Conservation (phyloP, 73 alveolate genomes). For the Paramecium sonneborni region DNA sequence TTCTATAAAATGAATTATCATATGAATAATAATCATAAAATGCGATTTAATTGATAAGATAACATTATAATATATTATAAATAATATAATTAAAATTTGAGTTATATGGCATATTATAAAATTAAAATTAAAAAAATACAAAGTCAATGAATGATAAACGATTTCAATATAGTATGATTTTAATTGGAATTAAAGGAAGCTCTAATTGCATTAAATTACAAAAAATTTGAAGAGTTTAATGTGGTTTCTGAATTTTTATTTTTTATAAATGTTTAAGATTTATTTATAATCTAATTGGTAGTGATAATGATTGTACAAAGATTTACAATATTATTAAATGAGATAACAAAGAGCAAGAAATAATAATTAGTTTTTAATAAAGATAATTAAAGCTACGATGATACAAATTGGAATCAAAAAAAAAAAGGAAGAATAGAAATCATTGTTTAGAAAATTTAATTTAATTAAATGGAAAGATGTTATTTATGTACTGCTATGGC, state of each 20-base stretch:
- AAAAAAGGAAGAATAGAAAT: not conserved
- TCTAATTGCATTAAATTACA: not conserved
- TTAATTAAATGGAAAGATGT: not conserved
- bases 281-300: not conserved
- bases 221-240: conserved; percentile 15
- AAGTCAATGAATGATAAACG: too few relatives aligned
- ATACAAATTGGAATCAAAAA: not conserved
- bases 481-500: conserved; percentile 9
- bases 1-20: not conserved
- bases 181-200: not conserved
- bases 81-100: too few relatives aligned
- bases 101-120: not conserved
- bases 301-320: not conserved
- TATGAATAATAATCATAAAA: not conserved
- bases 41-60: not conserved
- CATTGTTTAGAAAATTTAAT: not conserved
- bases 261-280: conserved; percentile 51
- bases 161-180: too few relatives aligned
- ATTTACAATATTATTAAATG: conserved; percentile 9
- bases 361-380: not conserved
- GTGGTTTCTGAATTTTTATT: conserved; percentile 4
- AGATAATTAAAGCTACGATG: not conserved
- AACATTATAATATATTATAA: not conserved
- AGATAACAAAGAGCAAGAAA: not conserved
- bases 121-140: too few relatives aligned